A percentile compares a stretch with the other conserved stretches of the same genome.
Conservation (phyloP, 169 alveolate species). For the Plasmodium vivax region DNA sequence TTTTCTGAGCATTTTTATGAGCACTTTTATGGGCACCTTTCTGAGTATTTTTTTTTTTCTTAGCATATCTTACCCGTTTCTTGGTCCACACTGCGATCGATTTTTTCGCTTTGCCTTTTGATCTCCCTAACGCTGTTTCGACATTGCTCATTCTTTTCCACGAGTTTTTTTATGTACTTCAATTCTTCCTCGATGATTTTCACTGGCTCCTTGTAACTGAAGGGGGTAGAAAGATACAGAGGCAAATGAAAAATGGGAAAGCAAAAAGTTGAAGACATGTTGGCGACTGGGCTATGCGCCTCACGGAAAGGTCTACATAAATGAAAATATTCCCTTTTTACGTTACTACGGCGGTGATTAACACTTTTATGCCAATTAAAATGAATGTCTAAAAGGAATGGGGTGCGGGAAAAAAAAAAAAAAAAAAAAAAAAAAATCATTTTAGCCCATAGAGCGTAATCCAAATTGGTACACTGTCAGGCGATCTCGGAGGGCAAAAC, state of each 20-base stretch:
- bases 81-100: conserved; percentile 15
- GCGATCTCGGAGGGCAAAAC: neutral
- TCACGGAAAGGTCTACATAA: neutral
- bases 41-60: conserved; percentile 17
- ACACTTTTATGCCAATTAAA: conserved; percentile 21
- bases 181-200: conserved; percentile 63
- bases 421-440: neutral
- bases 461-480: neutral
- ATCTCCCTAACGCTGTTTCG: conserved; percentile 7
- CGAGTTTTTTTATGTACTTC: conserved; percentile 31
- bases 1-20: conserved; percentile 9
- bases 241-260: neutral
- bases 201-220: conserved; percentile 61
- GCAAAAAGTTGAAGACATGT: neutral
- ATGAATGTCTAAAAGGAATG: conserved; percentile 20
- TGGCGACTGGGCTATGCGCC: neutral
- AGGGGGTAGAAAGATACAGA: neutral
- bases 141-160: conserved; percentile 16
- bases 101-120: neutral
- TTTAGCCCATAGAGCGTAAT: neutral
- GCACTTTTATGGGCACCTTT: neutral
- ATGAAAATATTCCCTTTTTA: conserved; percentile 4
- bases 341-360: conserved; percentile 51
- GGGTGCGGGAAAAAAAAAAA: neutral
- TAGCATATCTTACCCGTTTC: conserved; percentile 24